Base-by-base conservation (phyloP, 2,329 filamentous ascomycete genomes). In the Arthroderma sp. region DNA sequence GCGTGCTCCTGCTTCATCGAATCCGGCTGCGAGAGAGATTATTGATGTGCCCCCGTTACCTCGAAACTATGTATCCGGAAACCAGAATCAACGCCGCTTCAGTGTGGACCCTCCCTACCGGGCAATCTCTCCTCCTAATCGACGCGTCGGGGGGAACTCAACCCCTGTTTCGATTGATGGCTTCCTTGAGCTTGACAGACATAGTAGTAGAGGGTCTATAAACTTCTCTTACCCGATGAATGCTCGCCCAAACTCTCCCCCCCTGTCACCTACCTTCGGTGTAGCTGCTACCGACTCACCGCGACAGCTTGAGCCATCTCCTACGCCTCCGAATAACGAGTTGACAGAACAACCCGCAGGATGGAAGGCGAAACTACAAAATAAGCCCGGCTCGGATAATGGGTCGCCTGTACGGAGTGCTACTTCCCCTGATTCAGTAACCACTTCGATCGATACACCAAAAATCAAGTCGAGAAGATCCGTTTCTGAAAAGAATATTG, bases 31-130 rank as follows among this genome's bases (percentile, higher is more conserved):
- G 66, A 86, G 42, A 10, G 42, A 49, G 22, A 44, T 49, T 37
- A 42, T 86, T 29, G 86, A 86, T 1, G 80, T 94, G 2, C 88
- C 87, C 32, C 71, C 73, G 3, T 71, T 94, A 28, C 86, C 85
- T 3, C 65, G 72, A 34, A 64, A 72, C 44, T 66, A 64, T 50
- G 39, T 55, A 5, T 46, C 54, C 31, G 55, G 65, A 11, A 53
- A 56, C 7, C 50, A 58, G 7, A 59, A 60, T 50, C 62, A 63
- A 40, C 66, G 71, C 9, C 62, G 73, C 6, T 63, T 68, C 22
- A 80, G 75, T 52, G 54, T 74, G 36, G 74, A 75, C 36, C 68
- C 72, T 5, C 58, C 65, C 1, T 58, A 61, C 48, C 71, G 72
- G 46, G 65, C 68, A 4, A 62, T 57, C 10, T 71, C 70, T 29